These are phyloP conservation scores for Xylaria sp. DNA, from an alignment of 2,329 filamentous ascomycete species.

Conservation along the genomic window DNA sequence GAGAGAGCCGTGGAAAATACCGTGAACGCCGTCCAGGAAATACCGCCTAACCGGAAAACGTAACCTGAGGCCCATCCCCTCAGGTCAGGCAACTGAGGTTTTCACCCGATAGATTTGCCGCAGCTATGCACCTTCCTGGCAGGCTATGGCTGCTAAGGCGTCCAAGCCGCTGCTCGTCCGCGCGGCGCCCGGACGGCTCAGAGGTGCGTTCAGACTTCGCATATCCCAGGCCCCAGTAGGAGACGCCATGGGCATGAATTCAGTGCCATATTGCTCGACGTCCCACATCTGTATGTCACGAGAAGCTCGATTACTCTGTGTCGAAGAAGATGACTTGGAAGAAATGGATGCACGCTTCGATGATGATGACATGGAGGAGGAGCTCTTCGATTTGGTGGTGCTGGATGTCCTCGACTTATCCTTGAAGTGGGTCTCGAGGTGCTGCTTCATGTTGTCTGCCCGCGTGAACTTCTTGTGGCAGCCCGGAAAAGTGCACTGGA, in stretches of 20 bases:
- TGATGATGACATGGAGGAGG: slow-evolving; percentile 31
- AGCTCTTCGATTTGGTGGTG: slow-evolving; percentile 50
- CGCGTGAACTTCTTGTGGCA: slow-evolving; percentile 85
- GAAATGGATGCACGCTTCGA: slow-evolving; percentile 36
- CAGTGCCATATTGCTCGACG: slow-evolving; percentile 52
- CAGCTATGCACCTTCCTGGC: slow-evolving; percentile 55
- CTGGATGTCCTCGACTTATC: slow-evolving; percentile 62
- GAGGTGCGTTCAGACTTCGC: slow-evolving; percentile 56
- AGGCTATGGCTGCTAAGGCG: slow-evolving; percentile 64
- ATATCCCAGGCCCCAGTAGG: slow-evolving; percentile 59
- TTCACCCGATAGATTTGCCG: background rate
- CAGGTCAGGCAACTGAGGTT: background rate
- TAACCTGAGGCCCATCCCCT: slow-evolving; percentile 5
- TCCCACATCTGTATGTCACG: slow-evolving; percentile 55
- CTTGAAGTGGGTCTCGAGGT: slow-evolving; percentile 79
- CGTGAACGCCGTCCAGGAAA: slow-evolving; percentile 41
- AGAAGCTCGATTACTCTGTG: slow-evolving; percentile 47
- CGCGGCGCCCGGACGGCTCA: slow-evolving; percentile 56
- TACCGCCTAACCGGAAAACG: slow-evolving; percentile 6
- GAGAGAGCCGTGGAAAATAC: slow-evolving; percentile 33
- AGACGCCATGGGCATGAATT: slow-evolving; percentile 51
- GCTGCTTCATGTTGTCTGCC: slow-evolving; percentile 89
- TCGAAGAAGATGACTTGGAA: slow-evolving; percentile 48
- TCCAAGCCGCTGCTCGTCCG: slow-evolving; percentile 64
- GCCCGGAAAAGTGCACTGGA: slow-evolving; percentile 72